phyloP scores from a whole-genome alignment of 805 yeast species.

The Candida insectorum region DNA sequence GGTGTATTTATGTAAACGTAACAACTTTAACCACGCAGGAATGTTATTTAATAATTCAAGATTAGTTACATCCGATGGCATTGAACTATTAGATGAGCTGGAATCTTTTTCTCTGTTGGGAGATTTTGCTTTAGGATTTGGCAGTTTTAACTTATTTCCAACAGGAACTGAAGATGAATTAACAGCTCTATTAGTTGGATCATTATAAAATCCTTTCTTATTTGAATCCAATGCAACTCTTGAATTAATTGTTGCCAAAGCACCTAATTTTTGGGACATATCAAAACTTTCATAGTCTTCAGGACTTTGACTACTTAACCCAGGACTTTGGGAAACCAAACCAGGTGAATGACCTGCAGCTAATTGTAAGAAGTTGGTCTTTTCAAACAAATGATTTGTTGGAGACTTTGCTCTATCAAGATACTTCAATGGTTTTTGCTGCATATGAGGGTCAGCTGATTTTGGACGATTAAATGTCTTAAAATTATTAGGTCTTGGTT shows the following conservation, averaged over 20 bases:
- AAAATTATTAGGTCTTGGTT: conserved; percentile 34
- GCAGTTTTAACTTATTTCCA: conserved; percentile 14
- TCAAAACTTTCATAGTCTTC: conserved; percentile 21
- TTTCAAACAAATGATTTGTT: conserved; percentile 40
- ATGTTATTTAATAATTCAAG: conserved; percentile 62
- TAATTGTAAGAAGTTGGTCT: conserved; percentile 40
- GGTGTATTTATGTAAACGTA: conserved; percentile 92
- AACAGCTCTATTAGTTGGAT: conserved; percentile 31
- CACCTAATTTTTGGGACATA: conserved; percentile 52
- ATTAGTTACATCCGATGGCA: conserved; percentile 42
- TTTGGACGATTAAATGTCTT: conserved; percentile 31
- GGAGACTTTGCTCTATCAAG: conserved; percentile 38
- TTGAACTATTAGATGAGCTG: conserved; percentile 20
- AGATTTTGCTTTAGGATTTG: conserved; percentile 4
- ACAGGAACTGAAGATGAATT: conserved; percentile 39
- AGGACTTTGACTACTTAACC: no score
- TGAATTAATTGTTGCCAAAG: conserved; percentile 61
- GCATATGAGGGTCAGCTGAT: conserved; percentile 43
- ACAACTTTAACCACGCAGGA: conserved; percentile 87
- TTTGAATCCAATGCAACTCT: conserved; percentile 47
- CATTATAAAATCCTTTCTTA: conserved; percentile 25
- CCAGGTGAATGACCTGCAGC: conserved; percentile 24
- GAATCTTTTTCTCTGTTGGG: conserved; percentile 3
- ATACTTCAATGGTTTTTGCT: conserved; percentile 14
- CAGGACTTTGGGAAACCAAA: conserved; percentile 10